Conservation (phyloP, 2,329 filamentous ascomycete genomes). For the Blumeria graminis region DNA sequence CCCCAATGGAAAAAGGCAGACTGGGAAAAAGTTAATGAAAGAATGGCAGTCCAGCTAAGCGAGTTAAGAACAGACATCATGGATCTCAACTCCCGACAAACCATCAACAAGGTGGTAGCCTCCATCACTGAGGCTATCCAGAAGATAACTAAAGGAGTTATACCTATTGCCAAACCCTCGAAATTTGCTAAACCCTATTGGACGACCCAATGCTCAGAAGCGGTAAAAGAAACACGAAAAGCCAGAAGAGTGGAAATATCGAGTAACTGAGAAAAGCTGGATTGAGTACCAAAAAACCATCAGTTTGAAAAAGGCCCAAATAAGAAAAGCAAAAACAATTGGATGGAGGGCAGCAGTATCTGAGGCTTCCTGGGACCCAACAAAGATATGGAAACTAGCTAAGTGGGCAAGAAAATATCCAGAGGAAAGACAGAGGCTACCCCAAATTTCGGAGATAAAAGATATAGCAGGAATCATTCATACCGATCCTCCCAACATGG, state of each 20-base stretch:
- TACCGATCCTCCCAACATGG: not conserved
- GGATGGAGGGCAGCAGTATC: constrained; percentile 1
- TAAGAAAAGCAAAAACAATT: not conserved
- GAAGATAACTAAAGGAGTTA: not conserved
- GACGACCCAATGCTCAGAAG: not conserved
- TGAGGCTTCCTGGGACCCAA: not conserved
- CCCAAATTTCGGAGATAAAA: not conserved
- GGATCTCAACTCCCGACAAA: not conserved
- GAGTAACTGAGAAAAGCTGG: not conserved
- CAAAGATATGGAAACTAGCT: not conserved
- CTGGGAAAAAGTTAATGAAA: not conserved
- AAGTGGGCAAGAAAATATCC: not conserved
- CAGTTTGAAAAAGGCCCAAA: not conserved
- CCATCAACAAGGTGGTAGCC: not conserved
- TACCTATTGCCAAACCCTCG: not conserved
- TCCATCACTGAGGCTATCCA: not conserved
- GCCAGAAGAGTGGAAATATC: not conserved
- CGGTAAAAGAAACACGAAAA: not conserved
- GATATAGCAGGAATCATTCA: not conserved
- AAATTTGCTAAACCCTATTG: not conserved
- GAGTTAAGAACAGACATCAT: not conserved
- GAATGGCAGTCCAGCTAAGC: not conserved
- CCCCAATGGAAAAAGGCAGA: not conserved
- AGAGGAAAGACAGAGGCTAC: not conserved
- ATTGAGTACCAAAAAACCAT: not conserved